Evolutionary conservation across 1,284 basidiomycete genomes (phyloP).

Genomic region (Fomitopsis palustris): DNA sequence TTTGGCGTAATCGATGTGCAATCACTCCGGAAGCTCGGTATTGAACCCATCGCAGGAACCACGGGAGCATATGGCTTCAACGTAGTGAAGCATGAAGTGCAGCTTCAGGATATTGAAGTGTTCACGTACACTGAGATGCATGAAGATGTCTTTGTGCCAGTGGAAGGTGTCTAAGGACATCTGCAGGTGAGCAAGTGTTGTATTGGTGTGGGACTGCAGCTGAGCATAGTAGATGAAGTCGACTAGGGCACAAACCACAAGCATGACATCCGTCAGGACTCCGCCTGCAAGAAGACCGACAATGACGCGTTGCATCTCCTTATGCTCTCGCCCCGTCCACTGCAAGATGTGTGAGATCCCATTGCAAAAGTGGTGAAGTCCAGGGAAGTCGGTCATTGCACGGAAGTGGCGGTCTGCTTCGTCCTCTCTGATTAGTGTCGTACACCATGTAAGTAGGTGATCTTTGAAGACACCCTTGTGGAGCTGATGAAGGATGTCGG

Average conservation of each 20-base stretch:
- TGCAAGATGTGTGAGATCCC: slow-evolving; percentile 25
- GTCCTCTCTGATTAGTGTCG: slow-evolving; percentile 3
- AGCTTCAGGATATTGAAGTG: slow-evolving; percentile 23
- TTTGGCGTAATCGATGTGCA: slow-evolving; percentile 12
- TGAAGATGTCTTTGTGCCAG: slow-evolving; percentile 19
- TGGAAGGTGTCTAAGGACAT: slow-evolving; percentile 22
- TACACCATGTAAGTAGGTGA: slow-evolving; percentile 25
- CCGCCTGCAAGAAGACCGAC: slow-evolving; percentile 17
- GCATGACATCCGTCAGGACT: slow-evolving; percentile 6
- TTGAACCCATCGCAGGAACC: slow-evolving; percentile 23
- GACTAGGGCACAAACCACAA: slow-evolving; percentile 15
- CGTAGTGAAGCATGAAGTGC: slow-evolving; percentile 15
- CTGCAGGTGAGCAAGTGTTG: slow-evolving; percentile 16
- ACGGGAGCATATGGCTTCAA: slow-evolving; percentile 7
- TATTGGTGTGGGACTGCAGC: slow-evolving; percentile 16
- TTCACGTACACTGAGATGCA: slow-evolving; percentile 13
- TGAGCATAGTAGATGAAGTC: slow-evolving; percentile 30
- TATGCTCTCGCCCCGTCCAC: slow-evolving; percentile 27
- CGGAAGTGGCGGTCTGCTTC: slow-evolving; percentile 13
- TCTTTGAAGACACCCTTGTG: slow-evolving; percentile 28
- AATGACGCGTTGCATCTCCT: slow-evolving; percentile 27
- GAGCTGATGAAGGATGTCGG: slow-evolving; percentile 20
- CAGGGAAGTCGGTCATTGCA: slow-evolving; percentile 8
- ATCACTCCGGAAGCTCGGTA: slow-evolving; percentile 20
- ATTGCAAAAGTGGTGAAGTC: slow-evolving; percentile 20